Conservation (phyloP, 108 stramenopile genomes). For the Skeletonema potamos region DNA sequence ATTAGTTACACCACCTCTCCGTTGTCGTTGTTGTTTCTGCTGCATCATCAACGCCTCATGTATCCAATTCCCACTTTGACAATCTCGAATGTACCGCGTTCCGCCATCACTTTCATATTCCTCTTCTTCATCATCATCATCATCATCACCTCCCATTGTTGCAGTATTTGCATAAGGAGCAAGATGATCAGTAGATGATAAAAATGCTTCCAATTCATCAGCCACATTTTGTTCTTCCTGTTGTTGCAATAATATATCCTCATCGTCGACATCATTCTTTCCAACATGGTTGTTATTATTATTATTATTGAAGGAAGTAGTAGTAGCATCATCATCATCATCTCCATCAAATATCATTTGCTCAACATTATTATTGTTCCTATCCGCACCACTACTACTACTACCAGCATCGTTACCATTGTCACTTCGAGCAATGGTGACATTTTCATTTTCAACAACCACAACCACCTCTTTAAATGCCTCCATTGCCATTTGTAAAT, state of each 20-base stretch:
- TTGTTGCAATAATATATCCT: background rate
- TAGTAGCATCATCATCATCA: background rate
- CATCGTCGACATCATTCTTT: too few relatives aligned
- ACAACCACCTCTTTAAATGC: conserved; percentile 42
- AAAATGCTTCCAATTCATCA: conserved; percentile 71
- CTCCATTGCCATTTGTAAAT: conserved; percentile 55
- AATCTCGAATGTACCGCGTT: conserved; percentile 72
- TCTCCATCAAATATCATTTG: background rate
- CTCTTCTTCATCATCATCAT: conserved; percentile 65
- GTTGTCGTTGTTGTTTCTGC: conserved; percentile 4
- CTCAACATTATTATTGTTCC: background rate
- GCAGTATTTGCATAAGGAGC: conserved; percentile 8
- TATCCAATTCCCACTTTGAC: conserved; percentile 62
- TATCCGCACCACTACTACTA: background rate
- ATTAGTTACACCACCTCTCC: conserved; percentile 16
- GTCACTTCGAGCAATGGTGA: too few relatives aligned
- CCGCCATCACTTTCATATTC: conserved; percentile 82
- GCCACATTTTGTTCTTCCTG: conserved; percentile 6
- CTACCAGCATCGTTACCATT: background rate
- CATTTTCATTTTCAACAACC: conserved; percentile 8
- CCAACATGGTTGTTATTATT: background rate
- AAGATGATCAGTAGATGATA: conserved; percentile 52
- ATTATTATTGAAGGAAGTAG: background rate
- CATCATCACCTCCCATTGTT: conserved; percentile 5
- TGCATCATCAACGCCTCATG: conserved; percentile 57